phyloP scores from a whole-genome alignment of 257 asterid species.

The Solanum pennellii region DNA sequence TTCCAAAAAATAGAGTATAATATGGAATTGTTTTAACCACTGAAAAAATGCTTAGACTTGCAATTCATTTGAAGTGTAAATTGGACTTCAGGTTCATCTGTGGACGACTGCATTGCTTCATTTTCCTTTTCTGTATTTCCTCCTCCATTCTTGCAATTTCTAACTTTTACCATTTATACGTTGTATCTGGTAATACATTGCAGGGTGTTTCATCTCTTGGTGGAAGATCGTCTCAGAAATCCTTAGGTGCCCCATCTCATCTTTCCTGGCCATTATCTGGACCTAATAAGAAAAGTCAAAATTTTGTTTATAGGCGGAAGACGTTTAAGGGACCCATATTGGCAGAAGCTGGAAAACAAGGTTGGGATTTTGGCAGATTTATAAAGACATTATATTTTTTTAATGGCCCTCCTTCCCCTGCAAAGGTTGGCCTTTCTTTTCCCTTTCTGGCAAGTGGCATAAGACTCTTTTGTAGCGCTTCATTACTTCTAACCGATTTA shows the following conservation, averaged over 20 bases:
- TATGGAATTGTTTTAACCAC: background rate
- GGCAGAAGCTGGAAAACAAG: slow-evolving; percentile 53
- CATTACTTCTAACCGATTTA: slow-evolving; percentile 26
- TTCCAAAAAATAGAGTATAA: background rate
- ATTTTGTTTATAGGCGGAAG: slow-evolving; percentile 19
- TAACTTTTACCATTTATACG: background rate
- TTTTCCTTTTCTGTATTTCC: background rate
- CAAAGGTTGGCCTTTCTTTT: slow-evolving; percentile 43
- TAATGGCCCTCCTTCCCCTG: slow-evolving; percentile 95
- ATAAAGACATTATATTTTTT: slow-evolving; percentile 74
- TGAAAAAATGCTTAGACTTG: background rate
- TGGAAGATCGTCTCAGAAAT: slow-evolving; percentile 12
- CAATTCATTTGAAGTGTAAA: background rate
- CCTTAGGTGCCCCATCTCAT: slow-evolving; percentile 16
- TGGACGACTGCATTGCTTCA: background rate
- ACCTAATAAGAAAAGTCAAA: slow-evolving; percentile 16
- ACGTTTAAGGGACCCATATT: slow-evolving; percentile 28
- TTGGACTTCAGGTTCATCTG: background rate
- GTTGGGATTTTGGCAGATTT: slow-evolving; percentile 94
- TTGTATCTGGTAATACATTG: background rate
- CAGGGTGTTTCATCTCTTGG: slow-evolving; percentile 43
- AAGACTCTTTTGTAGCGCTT: background rate
- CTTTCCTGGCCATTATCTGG: slow-evolving; percentile 36
- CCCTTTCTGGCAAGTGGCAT: background rate
- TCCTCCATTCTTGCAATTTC: background rate